Conservation (phyloP, 169 alveolate genomes). For the Eimeria falciformis region DNA sequence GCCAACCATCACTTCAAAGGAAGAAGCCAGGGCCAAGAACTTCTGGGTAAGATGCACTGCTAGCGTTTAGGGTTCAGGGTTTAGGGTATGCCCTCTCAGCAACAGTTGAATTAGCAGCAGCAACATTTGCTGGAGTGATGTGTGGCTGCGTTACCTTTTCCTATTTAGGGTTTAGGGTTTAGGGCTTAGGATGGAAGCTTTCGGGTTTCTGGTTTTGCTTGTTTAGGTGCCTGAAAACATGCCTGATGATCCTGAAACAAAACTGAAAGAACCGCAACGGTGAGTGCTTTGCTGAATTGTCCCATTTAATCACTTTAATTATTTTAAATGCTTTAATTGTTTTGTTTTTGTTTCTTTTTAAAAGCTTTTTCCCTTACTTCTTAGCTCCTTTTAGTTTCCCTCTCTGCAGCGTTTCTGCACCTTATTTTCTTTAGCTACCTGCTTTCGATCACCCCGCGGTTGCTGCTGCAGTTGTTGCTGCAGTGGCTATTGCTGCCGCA, state of each 20-base stretch:
- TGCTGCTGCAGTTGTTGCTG: conserved; percentile 4
- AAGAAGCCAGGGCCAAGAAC: conserved; percentile 72
- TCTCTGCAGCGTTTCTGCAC: too few species aligned
- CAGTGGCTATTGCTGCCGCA: conserved; percentile 2
- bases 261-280: conserved; percentile 50
- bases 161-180: not conserved
- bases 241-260: conserved; percentile 62
- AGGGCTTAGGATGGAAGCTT: not conserved
- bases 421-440: not conserved
- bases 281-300: not conserved
- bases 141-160: not conserved
- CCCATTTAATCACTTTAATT: too few species aligned
- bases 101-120: not conserved
- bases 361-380: too few species aligned
- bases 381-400: too few species aligned
- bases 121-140: not conserved
- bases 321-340: too few species aligned
- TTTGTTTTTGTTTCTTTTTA: too few species aligned
- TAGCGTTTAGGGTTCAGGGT: not conserved
- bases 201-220: not conserved
- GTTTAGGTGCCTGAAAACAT: conserved; percentile 66
- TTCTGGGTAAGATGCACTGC: conserved; percentile 43
- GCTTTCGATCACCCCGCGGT: not conserved
- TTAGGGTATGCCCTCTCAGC: not conserved
- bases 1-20: conserved; percentile 55